Conservation (phyloP, 1,284 basidiomycete genomes). For the Cryptococcus sp. region DNA sequence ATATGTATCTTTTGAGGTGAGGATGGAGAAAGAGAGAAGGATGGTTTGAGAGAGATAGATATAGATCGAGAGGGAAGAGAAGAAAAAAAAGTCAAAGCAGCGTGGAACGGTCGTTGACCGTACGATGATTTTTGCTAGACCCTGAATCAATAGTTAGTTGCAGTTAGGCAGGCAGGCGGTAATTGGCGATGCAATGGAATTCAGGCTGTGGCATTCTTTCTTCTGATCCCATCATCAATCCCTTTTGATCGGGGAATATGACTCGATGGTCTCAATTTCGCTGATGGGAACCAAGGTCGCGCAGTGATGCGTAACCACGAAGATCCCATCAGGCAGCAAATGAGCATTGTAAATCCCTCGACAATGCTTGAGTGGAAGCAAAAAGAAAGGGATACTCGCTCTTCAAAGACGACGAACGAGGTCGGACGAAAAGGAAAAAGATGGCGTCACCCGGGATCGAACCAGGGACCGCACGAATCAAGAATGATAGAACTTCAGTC, state of each 20-base stretch:
- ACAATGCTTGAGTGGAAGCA: not conserved
- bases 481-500: constrained; percentile 20
- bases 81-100: not conserved
- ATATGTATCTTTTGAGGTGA: constrained; percentile 2
- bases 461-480: constrained; percentile 24
- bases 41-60: constrained; percentile 4
- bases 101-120: too few relatives aligned
- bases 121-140: not conserved
- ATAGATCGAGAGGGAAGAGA: constrained; percentile 6
- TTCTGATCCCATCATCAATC: too few relatives aligned
- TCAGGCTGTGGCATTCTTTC: too few relatives aligned
- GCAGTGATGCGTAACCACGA: too few relatives aligned
- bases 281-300: too few relatives aligned
- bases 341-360: not conserved
- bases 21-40: constrained; percentile 8
- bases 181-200: too few relatives aligned
- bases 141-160: not conserved
- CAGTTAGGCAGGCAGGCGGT: not conserved
- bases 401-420: not conserved
- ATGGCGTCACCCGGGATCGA: constrained; percentile 29
- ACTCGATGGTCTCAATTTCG: too few relatives aligned
- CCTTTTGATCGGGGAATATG: too few relatives aligned
- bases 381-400: not conserved
- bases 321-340: too few relatives aligned
- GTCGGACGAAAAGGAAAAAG: not conserved